Evolutionary conservation across 169 alveolate genomes (phyloP), one percentile per base, ranked within the genome.

Genomic region (Eimeria acervulina): DNA sequence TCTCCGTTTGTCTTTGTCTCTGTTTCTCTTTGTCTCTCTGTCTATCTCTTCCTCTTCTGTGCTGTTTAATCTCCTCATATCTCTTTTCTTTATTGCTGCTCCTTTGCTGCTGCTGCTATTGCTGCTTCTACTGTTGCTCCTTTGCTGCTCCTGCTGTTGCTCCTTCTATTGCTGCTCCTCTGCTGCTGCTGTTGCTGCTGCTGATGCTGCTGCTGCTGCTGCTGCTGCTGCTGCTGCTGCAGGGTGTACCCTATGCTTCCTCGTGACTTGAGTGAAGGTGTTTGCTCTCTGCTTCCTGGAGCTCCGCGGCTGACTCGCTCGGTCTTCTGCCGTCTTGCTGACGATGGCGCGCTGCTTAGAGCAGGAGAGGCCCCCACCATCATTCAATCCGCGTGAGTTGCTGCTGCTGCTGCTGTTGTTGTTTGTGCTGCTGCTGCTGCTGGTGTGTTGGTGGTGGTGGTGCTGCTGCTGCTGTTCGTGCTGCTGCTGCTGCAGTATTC

Each of bases 211-310:
- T 76, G 72, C 51, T 12, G 21, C 76, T 93, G 51, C 52, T 72
- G 70, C 47, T 84, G 81, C 90, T 66, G 55, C 42, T 81, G 52
- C 36, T 42, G 88, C 88, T 78, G 63, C 88, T 59, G 42, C 96
- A 94, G 96, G 70, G 97, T 83, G 31, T 95, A 70, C 59, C 97
- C 93, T 12, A 95, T 95, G 97, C 95, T 95, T 26, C 97, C 97
- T 38, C 28, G 88, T 36, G 91, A 76, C n/a, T 55, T 95, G 47
- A 80, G 97, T 42, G 95, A 88, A 42, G 95, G 63, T 31, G 90
- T 95, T 33, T 95, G 97, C 78, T 87, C 95, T 26, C 28, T 95
- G 63, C 95, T 59, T 7, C 94, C 96, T 8, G 31, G 23, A 1
- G 51, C 28, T n/a, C 78, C 74, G 55, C 89, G 95, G 5, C 85